Evolutionary conservation across 441 rosid genomes (phyloP).

Genomic region (Brassica hybrid): DNA sequence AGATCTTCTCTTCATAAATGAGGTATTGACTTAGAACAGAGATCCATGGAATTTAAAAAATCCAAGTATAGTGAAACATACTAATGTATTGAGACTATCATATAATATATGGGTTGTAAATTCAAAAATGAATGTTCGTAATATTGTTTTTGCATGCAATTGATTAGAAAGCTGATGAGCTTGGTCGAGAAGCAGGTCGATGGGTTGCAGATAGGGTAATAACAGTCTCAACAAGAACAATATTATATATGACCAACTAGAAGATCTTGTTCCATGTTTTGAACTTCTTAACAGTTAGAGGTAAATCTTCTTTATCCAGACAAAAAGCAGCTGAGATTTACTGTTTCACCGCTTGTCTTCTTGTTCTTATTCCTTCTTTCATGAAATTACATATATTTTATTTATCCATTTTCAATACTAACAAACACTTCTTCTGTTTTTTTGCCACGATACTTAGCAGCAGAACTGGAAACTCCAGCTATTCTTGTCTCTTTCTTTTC

Average conservation of each 20-base stretch:
- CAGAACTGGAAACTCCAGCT: constrained; percentile 38
- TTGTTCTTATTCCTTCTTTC: constrained; percentile 11
- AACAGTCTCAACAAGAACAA: constrained; percentile 20
- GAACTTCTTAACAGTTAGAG: constrained; percentile 25
- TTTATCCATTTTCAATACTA: constrained; percentile 29
- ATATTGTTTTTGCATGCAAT: constrained; percentile 31
- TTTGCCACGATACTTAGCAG: constrained; percentile 19
- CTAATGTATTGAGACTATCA: too few relatives aligned
- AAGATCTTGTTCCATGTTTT: constrained; percentile 34
- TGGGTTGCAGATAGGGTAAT: constrained; percentile 29
- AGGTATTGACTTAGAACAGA: not conserved
- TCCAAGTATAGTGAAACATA: too few relatives aligned
- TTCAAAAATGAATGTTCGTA: not conserved
- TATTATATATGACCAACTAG: constrained; percentile 24
- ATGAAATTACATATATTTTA: not conserved
- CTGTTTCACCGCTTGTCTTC: constrained; percentile 35
- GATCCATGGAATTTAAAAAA: not conserved
- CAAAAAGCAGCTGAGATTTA: constrained; percentile 28
- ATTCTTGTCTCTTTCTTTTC: constrained; percentile 33
- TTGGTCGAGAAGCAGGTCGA: constrained; percentile 29
- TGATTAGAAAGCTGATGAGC: constrained; percentile 37
- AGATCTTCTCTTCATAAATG: not conserved
- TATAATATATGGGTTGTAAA: not conserved
- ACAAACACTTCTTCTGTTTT: constrained; percentile 32
- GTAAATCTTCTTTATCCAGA: constrained; percentile 30